phyloP scores from a whole-genome alignment of 306 rosid species.

The Nissolia schottii region DNA sequence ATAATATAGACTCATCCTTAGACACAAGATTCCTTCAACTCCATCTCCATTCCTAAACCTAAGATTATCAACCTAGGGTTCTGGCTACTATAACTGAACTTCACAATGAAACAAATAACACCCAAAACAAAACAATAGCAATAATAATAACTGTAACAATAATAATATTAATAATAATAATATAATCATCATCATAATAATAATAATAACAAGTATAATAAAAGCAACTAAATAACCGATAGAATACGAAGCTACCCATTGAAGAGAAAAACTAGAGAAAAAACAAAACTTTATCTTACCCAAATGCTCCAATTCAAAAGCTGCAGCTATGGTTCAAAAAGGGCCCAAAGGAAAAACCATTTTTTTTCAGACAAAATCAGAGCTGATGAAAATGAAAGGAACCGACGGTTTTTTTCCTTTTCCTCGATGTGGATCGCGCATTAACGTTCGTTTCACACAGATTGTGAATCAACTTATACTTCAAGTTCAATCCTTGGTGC shows the following conservation, averaged over 20 bases:
- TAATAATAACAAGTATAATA: neutral
- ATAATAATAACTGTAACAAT: neutral
- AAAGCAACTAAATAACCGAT: neutral
- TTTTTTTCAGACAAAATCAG: neutral
- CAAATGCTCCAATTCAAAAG: conserved; percentile 22
- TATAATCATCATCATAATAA: too few species aligned
- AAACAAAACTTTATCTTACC: conserved; percentile 23
- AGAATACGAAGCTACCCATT: conserved; percentile 21
- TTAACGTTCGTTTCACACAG: conserved; percentile 4
- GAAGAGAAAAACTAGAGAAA: neutral
- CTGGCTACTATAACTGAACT: neutral
- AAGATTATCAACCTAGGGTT: conserved; percentile 32
- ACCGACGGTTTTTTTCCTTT: neutral
- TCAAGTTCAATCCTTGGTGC: conserved; percentile 19
- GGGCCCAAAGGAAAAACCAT: neutral
- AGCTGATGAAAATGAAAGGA: neutral
- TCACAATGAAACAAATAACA: neutral
- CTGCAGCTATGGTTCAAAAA: conserved; percentile 7
- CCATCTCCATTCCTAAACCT: conserved; percentile 5
- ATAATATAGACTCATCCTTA: neutral
- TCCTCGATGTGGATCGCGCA: neutral
- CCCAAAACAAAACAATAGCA: neutral
- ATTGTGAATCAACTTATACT: conserved; percentile 21
- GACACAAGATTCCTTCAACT: conserved; percentile 10
- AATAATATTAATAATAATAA: neutral